These are phyloP conservation scores for Incumbomyces delicatus DNA, from an alignment of 2,329 filamentous ascomycete genomes.

Conservation along the genomic window DNA sequence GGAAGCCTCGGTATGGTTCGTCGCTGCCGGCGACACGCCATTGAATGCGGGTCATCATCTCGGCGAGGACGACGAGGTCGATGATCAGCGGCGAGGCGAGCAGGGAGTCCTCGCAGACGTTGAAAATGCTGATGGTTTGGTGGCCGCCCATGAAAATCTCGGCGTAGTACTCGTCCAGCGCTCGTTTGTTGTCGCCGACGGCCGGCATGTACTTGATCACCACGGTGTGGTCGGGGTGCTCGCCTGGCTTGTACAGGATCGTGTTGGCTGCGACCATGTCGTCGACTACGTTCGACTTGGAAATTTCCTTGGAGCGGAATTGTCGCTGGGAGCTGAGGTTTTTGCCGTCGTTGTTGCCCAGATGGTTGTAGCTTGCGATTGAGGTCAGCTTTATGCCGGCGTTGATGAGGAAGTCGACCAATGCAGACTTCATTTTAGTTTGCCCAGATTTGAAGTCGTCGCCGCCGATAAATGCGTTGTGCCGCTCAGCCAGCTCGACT, in stretches of 20 bases:
- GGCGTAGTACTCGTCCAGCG: conserved; percentile 96
- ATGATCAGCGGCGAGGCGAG: conserved; percentile 95
- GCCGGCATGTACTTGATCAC: conserved; percentile 99
- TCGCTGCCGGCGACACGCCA: conserved; percentile 57
- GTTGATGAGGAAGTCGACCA: conserved; percentile 97
- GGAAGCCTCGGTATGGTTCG: conserved; percentile 74
- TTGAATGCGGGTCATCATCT: conserved; percentile 97
- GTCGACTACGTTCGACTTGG: conserved; percentile 97
- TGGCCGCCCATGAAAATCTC: conserved; percentile 99
- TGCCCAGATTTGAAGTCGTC: conserved; percentile 99
- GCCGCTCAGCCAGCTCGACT: conserved; percentile 76
- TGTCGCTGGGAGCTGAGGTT: conserved; percentile 96
- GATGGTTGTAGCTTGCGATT: conserved; percentile 97
- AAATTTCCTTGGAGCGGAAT: conserved; percentile 99
- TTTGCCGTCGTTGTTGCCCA: conserved; percentile 99
- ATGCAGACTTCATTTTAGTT: conserved; percentile 99
- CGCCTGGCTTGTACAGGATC: conserved; percentile 79
- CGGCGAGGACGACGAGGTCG: conserved; percentile 80
- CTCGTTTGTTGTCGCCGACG: conserved; percentile 97
- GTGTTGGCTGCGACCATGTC: conserved; percentile 97
- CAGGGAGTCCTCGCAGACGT: conserved; percentile 97
- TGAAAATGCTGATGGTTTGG: conserved; percentile 97
- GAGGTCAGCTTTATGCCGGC: conserved; percentile 98
- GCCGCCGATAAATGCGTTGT: conserved; percentile 84
- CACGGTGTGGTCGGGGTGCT: conserved; percentile 96